Evolutionary conservation across 2,329 filamentous ascomycete species (phyloP).

Genomic region (Pseudofabraea citricarpa): DNA sequence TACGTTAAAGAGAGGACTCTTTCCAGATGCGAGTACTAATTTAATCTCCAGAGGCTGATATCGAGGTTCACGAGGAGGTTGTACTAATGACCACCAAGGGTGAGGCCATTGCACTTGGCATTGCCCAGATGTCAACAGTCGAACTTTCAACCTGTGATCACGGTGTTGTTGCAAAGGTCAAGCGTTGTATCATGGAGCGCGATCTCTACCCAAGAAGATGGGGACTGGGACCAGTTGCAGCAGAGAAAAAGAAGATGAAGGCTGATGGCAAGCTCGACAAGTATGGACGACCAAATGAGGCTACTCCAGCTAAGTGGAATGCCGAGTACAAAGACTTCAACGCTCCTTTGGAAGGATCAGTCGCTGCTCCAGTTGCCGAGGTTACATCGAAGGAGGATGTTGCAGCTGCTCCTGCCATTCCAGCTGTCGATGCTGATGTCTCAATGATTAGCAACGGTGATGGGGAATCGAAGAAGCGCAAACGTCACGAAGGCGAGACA

Average conservation of each 20-base stretch:
- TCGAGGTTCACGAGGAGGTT: conserved; percentile 93
- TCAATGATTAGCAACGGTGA: conserved; percentile 46
- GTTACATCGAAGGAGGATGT: conserved; percentile 34
- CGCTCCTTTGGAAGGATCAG: conserved; percentile 40
- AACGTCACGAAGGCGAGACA: conserved; percentile 75
- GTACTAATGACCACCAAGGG: conserved; percentile 99
- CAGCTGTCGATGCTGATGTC: conserved; percentile 34
- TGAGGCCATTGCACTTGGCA: conserved; percentile 93
- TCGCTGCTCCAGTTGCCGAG: conserved; percentile 36
- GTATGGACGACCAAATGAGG: conserved; percentile 88
- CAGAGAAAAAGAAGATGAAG: conserved; percentile 99
- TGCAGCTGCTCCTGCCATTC: conserved; percentile 31
- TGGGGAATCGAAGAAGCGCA: conserved; percentile 69
- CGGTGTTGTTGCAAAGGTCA: conserved; percentile 96
- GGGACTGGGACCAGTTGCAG: conserved; percentile 88
- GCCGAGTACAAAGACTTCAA: conserved; percentile 88
- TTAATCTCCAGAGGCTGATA: conserved; percentile 63
- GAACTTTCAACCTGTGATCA: conserved; percentile 97
- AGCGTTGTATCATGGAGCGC: conserved; percentile 99
- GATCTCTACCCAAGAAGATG: conserved; percentile 95
- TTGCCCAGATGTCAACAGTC: conserved; percentile 96
- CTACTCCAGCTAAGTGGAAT: conserved; percentile 91
- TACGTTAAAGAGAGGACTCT: conserved; percentile 46
- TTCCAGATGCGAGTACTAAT: conserved; percentile 18
- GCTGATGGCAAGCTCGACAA: conserved; percentile 97